Conservation (phyloP, 169 alveolate genomes). For the Pseudocohnilembus persalinus region DNA sequence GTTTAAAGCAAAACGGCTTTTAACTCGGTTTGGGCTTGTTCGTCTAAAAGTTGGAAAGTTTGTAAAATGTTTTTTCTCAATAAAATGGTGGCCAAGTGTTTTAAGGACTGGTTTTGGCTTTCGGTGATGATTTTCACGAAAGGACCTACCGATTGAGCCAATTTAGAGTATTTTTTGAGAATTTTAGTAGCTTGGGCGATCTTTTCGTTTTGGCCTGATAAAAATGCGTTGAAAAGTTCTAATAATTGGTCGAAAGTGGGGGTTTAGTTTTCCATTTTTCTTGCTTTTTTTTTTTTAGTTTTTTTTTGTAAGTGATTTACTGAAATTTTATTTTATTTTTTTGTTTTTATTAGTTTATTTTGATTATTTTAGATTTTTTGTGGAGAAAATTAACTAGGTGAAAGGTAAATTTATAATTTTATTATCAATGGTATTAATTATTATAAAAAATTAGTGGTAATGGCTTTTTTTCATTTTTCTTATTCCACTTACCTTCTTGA, state of each 20-base stretch:
- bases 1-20: slow-evolving; percentile 31
- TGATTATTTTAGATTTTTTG: no score
- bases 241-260: slow-evolving; percentile 10
- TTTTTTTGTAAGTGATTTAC: neutral
- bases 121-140: slow-evolving; percentile 32
- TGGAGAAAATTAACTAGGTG: no score
- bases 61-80: slow-evolving; percentile 40
- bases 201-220: slow-evolving; percentile 41
- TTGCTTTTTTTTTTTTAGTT: neutral
- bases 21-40: slow-evolving; percentile 23
- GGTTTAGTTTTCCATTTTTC: neutral
- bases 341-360: no score
- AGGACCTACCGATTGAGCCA: slow-evolving; percentile 24
- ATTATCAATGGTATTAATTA: no score
- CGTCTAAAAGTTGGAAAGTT: slow-evolving; percentile 26
- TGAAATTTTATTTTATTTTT: neutral
- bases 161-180: slow-evolving; percentile 30
- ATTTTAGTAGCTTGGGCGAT: slow-evolving; percentile 33
- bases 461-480: no score
- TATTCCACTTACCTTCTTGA: no score
- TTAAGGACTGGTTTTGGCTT: slow-evolving; percentile 15
- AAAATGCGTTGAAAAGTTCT: slow-evolving; percentile 17
- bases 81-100: slow-evolving; percentile 40
- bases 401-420: no score
- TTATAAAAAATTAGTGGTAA: no score